phyloP scores from a whole-genome alignment of 495 filamentous ascomycete genomes.

The Penicillium psychrofluorescens region DNA sequence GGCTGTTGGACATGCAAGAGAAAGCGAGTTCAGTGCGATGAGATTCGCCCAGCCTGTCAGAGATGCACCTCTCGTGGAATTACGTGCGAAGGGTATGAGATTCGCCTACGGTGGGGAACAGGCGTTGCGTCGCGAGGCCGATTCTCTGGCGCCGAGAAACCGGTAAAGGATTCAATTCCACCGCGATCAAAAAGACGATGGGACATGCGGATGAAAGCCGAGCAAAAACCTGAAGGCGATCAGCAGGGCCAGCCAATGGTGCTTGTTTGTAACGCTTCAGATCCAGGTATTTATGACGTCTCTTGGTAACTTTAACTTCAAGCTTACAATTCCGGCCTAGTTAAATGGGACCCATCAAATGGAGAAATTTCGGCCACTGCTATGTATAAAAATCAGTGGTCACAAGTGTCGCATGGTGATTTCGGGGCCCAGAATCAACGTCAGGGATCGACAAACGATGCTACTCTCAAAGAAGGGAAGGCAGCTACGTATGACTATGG shows the following conservation, averaged over 20 bases:
- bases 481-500: background rate
- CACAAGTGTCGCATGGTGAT: too few relatives aligned
- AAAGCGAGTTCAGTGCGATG: slow-evolving; percentile 22
- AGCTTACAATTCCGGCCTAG: background rate
- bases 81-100: slow-evolving; percentile 21
- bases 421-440: too few relatives aligned
- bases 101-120: slow-evolving; percentile 23
- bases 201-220: slow-evolving; percentile 14
- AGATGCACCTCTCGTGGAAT: slow-evolving; percentile 13
- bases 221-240: slow-evolving; percentile 2
- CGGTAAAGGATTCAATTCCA: slow-evolving; percentile 16
- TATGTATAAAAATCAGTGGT: too few relatives aligned
- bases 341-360: too few relatives aligned
- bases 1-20: slow-evolving; percentile 27
- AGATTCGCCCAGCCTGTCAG: slow-evolving; percentile 13
- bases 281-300: slow-evolving; percentile 5
- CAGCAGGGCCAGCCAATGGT: slow-evolving; percentile 10
- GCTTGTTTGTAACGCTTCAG: slow-evolving; percentile 1
- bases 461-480: background rate
- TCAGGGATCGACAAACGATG: too few relatives aligned
- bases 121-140: slow-evolving; percentile 22
- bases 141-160: slow-evolving; percentile 20
- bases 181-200: slow-evolving; percentile 18
- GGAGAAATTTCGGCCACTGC: too few relatives aligned
- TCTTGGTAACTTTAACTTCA: background rate